Base-by-base conservation (phyloP, 257 asterid genomes). In the Forsythia suspensa region DNA sequence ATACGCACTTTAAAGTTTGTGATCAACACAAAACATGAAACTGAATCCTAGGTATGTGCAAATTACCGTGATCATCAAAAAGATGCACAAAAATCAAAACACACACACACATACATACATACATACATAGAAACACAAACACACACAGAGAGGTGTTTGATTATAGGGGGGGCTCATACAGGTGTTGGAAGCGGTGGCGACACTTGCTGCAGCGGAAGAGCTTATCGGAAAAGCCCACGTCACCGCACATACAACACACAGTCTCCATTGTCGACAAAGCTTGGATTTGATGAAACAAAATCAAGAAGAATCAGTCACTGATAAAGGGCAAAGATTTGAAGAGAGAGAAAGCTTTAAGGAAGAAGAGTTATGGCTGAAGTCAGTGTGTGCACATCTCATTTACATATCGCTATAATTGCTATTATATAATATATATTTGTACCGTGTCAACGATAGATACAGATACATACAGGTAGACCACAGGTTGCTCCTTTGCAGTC, bases 171-270 rank as follows among this genome's bases (percentile, higher is more conserved):
- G 6, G 4, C 1, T 34, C 89, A 10, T 89, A 94, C 98, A 91
- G 88, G 95, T 94, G 98, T 70, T 94, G 98, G 86, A 83, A 90
- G 88, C 98, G 98, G 81, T 81, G 70, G 80, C 73, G 85, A 82
- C 98, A 94, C 84, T 75, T 80, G 83, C 83, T 87, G 91, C 98
- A 94, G 70, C 90, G 97, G 89, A 94, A 94, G 85, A 94, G 90
- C 81, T 92, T 90, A 78, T 94, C 97, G 59, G 92, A 82, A 82
- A 94, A 94, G 69, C 98, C 98, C 0, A 92, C 91, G 73, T 94
- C 98, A 73, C 97, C 98, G 77, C 97, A 94, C 94, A 94, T 85
- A 77, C 89, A 89, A 70, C 98, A 94, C 59, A 94, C 94, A 15
- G 83, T 87, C 46, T 20, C 18, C 52, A 24, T 21, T 66, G 74